phyloP scores from a whole-genome alignment of 1,284 basidiomycete species.

The Sanghuangporus sanghuang region DNA sequence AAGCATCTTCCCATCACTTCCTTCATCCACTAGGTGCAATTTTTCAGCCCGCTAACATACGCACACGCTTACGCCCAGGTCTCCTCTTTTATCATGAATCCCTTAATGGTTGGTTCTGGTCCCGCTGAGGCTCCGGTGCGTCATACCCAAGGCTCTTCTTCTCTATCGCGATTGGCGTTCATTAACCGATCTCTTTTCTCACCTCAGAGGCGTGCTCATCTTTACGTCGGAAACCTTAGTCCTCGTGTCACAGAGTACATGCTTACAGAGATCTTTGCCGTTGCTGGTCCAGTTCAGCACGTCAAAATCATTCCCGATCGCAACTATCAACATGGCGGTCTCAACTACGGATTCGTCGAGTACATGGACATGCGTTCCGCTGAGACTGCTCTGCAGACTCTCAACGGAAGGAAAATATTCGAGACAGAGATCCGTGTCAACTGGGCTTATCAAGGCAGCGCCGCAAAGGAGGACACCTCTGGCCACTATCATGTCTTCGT shows the following conservation, averaged over 20 bases:
- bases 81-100: slow-evolving; percentile 64
- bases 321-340: slow-evolving; percentile 94
- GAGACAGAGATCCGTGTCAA: slow-evolving; percentile 97
- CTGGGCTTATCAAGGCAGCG: slow-evolving; percentile 96
- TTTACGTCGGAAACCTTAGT: slow-evolving; percentile 96
- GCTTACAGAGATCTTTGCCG: slow-evolving; percentile 94
- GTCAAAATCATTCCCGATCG: slow-evolving; percentile 99
- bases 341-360: slow-evolving; percentile 98
- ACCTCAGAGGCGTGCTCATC: slow-evolving; percentile 76
- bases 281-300: slow-evolving; percentile 91
- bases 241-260: slow-evolving; percentile 92
- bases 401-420: slow-evolving; percentile 97
- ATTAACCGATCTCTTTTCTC: neutral
- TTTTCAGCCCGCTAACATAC: slow-evolving; percentile 38
- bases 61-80: slow-evolving; percentile 20
- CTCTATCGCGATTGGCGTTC: neutral
- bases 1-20: slow-evolving; percentile 23
- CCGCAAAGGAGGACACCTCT: slow-evolving; percentile 95
- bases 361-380: slow-evolving; percentile 97
- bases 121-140: slow-evolving; percentile 69
- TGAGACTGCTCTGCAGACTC: slow-evolving; percentile 92
- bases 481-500: slow-evolving; percentile 98
- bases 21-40: slow-evolving; percentile 24
- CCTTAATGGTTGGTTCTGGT: slow-evolving; percentile 50
- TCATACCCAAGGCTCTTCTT: slow-evolving; percentile 19